Evolutionary conservation across 768 basidiomycete species (phyloP).

Genomic region (Mycena polygramma): DNA sequence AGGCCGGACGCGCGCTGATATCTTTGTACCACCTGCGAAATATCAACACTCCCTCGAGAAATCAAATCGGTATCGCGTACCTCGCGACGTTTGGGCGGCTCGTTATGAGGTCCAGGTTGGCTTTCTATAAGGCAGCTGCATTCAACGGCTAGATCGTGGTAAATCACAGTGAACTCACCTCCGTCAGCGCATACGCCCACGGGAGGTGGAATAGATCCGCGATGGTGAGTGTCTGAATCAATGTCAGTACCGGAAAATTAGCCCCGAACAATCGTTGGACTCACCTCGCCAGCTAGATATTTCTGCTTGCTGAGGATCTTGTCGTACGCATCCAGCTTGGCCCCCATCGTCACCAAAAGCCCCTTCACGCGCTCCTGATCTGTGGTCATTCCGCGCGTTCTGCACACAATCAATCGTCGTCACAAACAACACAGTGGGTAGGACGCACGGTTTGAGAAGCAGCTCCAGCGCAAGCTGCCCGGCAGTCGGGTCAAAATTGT

Average conservation of each 20-base stretch:
- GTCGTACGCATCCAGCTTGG: slow-evolving; percentile 56
- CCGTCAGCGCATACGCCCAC: slow-evolving; percentile 6
- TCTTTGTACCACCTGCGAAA: slow-evolving; percentile 59
- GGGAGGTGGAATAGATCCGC: slow-evolving; percentile 66
- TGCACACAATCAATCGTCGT: too few species aligned
- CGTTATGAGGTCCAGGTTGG: slow-evolving; percentile 39
- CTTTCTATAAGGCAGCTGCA: not conserved
- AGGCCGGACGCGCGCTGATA: slow-evolving; percentile 54
- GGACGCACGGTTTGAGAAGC: slow-evolving; percentile 49
- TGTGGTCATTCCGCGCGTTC: slow-evolving; percentile 41
- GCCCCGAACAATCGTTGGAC: too few species aligned
- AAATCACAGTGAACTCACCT: not conserved
- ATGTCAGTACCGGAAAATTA: slow-evolving; percentile 17
- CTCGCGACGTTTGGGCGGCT: slow-evolving; percentile 50
- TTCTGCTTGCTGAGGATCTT: slow-evolving; percentile 54
- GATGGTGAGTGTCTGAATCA: slow-evolving; percentile 34
- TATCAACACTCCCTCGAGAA: not conserved
- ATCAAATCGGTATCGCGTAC: not conserved
- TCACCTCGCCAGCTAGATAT: slow-evolving; percentile 56
- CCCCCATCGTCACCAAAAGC: slow-evolving; percentile 41
- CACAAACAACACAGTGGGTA: too few species aligned
- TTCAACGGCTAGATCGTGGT: not conserved
- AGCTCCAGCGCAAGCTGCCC: slow-evolving; percentile 53
- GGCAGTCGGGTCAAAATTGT: slow-evolving; percentile 59
- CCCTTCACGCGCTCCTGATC: slow-evolving; percentile 44